phyloP scores from a whole-genome alignment of 1,284 basidiomycete species.

The Hymenochaete sp. region DNA sequence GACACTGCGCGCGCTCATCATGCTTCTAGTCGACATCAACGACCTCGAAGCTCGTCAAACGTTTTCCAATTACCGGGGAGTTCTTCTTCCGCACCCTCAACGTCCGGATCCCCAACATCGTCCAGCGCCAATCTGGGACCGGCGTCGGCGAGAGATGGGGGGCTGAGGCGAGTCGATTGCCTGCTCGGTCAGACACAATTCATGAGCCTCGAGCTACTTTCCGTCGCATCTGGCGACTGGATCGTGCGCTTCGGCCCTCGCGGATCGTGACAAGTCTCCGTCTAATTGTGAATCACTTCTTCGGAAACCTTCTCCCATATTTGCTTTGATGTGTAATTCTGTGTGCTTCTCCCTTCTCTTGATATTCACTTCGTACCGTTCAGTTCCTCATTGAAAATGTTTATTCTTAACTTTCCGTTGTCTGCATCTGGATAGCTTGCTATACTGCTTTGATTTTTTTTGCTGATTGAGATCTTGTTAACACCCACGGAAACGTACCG shows the following conservation, averaged over 20 bases:
- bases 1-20: background rate
- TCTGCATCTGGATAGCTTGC: too few relatives aligned
- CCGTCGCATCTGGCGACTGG: background rate
- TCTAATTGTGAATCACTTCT: too few relatives aligned
- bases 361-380: background rate
- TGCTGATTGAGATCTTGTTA: too few relatives aligned
- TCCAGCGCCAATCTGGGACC: constrained; percentile 1
- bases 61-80: background rate
- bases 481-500: background rate
- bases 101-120: background rate
- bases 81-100: background rate
- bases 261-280: too few relatives aligned
- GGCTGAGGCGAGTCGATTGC: constrained; percentile 14
- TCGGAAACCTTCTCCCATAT: too few relatives aligned
- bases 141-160: constrained; percentile 1
- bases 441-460: too few relatives aligned
- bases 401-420: background rate
- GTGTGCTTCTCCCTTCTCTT: background rate
- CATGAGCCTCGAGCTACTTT: constrained; percentile 2
- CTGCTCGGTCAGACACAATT: constrained; percentile 14
- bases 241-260: too few relatives aligned
- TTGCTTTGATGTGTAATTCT: background rate
- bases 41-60: too few relatives aligned
- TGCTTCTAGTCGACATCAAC: constrained; percentile 1
- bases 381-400: background rate